A percentile compares a stretch with the other conserved stretches of the same genome.
Evolutionary conservation across 768 basidiomycete genomes (phyloP).

Genomic region (Serendipita sp.): DNA sequence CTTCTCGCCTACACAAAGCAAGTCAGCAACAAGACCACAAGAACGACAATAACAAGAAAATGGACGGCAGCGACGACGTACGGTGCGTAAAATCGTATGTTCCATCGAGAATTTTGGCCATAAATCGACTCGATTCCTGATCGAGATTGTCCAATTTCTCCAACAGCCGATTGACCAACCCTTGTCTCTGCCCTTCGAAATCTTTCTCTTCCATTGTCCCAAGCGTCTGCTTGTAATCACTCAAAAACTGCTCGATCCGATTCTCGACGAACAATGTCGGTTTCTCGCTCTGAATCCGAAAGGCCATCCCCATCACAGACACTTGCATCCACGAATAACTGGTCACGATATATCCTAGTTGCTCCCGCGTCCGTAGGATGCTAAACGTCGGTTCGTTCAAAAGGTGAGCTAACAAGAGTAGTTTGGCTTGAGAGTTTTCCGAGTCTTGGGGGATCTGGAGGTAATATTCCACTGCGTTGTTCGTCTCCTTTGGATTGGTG

Average conservation of each 20-base stretch:
- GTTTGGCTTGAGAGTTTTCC: no score
- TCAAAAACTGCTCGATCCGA: constrained; percentile 78
- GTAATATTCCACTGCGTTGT: constrained; percentile 77
- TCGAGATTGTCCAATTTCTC: constrained; percentile 82
- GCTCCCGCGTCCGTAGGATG: constrained; percentile 80
- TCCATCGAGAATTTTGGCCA: constrained; percentile 55
- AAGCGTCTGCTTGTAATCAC: constrained; percentile 50
- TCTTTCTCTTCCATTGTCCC: constrained; percentile 53
- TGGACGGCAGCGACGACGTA: constrained; percentile 25
- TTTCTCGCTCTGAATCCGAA: constrained; percentile 82
- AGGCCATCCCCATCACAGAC: not conserved
- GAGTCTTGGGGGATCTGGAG: constrained; percentile 56
- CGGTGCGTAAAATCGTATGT: constrained; percentile 78
- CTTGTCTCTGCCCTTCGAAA: constrained; percentile 61
- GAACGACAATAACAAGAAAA: not conserved
- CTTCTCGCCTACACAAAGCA: constrained; percentile 36
- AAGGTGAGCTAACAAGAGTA: constrained; percentile 67
- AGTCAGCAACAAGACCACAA: no score
- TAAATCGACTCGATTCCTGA: constrained; percentile 51
- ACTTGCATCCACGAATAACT: constrained; percentile 34
- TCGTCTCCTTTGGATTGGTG: constrained; percentile 72
- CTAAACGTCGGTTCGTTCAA: constrained; percentile 83
- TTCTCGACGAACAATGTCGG: constrained; percentile 64
- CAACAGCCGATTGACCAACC: constrained; percentile 64
- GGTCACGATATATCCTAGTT: constrained; percentile 84